These are phyloP conservation scores for Aspergillus brasiliensis DNA, from an alignment of 2,329 filamentous ascomycete species.

Conservation along the genomic window DNA sequence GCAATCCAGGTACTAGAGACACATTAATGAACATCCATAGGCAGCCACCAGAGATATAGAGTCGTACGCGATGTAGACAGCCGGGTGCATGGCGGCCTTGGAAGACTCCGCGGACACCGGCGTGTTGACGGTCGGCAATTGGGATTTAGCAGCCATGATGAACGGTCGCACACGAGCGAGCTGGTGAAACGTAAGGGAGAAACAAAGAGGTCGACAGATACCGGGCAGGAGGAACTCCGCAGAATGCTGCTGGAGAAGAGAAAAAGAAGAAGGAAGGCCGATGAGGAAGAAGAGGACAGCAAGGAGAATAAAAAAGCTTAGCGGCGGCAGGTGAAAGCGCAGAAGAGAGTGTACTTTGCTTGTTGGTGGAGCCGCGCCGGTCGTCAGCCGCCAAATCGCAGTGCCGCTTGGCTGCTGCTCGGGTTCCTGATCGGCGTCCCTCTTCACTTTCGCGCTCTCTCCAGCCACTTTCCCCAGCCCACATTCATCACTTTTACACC, in stretches of 20 bases:
- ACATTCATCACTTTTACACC: background rate
- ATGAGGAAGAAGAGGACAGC: background rate
- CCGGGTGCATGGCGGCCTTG: constrained; percentile 27
- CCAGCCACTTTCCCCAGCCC: background rate
- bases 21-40: constrained; percentile 6
- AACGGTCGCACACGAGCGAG: background rate
- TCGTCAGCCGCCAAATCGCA: background rate
- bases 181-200: background rate
- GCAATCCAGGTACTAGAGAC: constrained; percentile 77
- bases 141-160: constrained; percentile 4
- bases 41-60: background rate
- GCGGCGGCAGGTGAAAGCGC: background rate
- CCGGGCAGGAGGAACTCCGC: background rate
- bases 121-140: constrained; percentile 5
- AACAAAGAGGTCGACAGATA: background rate
- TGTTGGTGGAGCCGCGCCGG: background rate
- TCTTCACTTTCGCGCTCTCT: background rate
- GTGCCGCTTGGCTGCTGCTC: background rate
- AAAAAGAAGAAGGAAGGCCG: background rate
- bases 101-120: constrained; percentile 2
- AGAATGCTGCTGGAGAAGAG: background rate
- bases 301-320: constrained; percentile 1
- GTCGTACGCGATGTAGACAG: constrained; percentile 34
- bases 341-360: too few relatives aligned
- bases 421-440: background rate